Conservation (phyloP, 805 yeast genomes). For the Dipodascopsis tothii region DNA sequence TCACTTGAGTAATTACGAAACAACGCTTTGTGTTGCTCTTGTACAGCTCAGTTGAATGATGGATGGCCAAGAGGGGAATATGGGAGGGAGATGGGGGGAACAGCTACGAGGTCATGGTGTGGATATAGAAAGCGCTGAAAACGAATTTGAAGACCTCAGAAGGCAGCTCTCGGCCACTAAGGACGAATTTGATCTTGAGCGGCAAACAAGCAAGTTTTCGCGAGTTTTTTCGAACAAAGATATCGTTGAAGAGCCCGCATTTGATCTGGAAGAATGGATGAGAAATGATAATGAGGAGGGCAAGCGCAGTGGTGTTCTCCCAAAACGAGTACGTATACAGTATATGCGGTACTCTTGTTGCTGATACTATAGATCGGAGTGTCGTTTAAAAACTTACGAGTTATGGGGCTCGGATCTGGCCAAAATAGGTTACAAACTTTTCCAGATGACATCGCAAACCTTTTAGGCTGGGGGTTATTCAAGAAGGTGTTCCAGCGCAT, state of each 20-base stretch:
- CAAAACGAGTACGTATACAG: slow-evolving; percentile 11
- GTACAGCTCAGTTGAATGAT: neutral
- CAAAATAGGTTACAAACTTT: slow-evolving; percentile 10
- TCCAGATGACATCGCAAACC: slow-evolving; percentile 7
- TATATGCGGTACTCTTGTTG: neutral
- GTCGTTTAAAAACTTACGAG: slow-evolving; percentile 14
- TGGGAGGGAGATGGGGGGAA: slow-evolving; percentile 18
- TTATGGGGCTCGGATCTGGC: slow-evolving; percentile 17
- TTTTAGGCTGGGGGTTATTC: slow-evolving; percentile 6
- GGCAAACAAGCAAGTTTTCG: neutral
- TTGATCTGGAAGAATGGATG: slow-evolving; percentile 19
- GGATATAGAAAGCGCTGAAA: slow-evolving; percentile 12
- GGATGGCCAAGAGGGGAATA: neutral
- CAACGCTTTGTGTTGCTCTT: neutral
- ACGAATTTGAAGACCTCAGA: slow-evolving; percentile 17
- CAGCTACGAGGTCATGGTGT: slow-evolving; percentile 12
- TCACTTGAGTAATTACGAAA: neutral
- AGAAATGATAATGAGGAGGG: slow-evolving; percentile 13
- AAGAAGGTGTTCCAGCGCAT: neutral
- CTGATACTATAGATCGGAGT: slow-evolving; percentile 13
- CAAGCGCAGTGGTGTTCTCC: slow-evolving; percentile 11
- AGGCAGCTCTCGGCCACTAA: slow-evolving; percentile 13
- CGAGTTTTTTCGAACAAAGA: neutral
- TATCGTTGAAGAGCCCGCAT: slow-evolving; percentile 4
- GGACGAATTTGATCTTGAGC: neutral